These are phyloP conservation scores for Penicillium aurantiogriseum DNA, from an alignment of 2,329 filamentous ascomycete genomes.

Conservation along the genomic window DNA sequence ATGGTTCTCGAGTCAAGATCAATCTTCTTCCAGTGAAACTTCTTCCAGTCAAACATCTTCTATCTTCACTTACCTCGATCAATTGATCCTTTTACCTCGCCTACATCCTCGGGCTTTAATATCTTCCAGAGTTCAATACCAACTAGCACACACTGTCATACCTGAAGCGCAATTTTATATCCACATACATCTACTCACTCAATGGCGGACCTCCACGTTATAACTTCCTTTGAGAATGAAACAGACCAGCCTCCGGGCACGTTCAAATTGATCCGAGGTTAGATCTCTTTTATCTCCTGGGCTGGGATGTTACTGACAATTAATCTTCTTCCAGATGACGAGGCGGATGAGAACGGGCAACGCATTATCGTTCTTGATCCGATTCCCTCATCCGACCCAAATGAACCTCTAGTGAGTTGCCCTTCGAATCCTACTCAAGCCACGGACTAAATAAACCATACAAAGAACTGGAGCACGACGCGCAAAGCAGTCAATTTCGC, in stretches of 20 bases:
- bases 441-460: not conserved
- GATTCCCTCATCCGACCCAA: constrained; percentile 33
- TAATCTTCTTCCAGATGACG: constrained; percentile 12
- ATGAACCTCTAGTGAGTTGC: constrained; percentile 34
- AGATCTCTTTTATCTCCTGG: not conserved
- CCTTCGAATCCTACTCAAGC: not conserved
- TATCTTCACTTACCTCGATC: not conserved
- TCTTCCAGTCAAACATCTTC: not conserved
- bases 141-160: not conserved
- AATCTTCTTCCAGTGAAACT: not conserved
- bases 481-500: constrained; percentile 46
- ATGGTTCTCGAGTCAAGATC: not conserved
- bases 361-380: constrained; percentile 36
- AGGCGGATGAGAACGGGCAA: constrained; percentile 5
- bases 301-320: not conserved
- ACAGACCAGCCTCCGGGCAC: constrained; percentile 24
- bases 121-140: not conserved
- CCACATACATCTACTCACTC: not conserved
- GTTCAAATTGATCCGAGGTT: constrained; percentile 27
- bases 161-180: not conserved
- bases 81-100: not conserved
- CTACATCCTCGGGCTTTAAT: not conserved
- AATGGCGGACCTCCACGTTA: constrained; percentile 13
- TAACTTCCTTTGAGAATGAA: constrained; percentile 1
- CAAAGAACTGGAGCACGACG: constrained; percentile 46